Evolutionary conservation across 495 filamentous ascomycete species (phyloP).

Genomic region (Stereocaulon alpinum): DNA sequence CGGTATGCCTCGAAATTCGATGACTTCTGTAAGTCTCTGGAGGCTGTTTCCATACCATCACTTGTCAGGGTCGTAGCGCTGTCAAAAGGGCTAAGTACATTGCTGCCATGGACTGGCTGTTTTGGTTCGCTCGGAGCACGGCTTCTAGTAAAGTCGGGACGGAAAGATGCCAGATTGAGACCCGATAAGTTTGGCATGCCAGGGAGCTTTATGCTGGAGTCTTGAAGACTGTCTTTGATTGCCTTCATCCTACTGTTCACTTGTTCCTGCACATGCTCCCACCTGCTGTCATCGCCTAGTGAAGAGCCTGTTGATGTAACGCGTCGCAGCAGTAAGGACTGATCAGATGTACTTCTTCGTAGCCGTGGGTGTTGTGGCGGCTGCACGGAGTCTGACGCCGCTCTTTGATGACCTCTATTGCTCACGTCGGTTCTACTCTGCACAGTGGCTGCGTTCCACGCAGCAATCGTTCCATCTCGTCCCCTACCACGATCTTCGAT

Average conservation of each 20-base stretch:
- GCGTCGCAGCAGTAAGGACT: conserved; percentile 51
- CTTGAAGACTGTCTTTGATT: conserved; percentile 77
- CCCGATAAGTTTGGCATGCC: conserved; percentile 48
- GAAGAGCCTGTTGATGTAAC: conserved; percentile 68
- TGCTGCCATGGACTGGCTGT: conserved; percentile 8
- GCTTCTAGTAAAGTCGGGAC: conserved; percentile 36
- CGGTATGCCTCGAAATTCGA: not conserved
- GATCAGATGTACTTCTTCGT: conserved; percentile 60
- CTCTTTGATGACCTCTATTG: conserved; percentile 27
- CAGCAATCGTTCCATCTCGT: not conserved
- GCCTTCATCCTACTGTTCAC: conserved; percentile 85
- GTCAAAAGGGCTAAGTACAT: not conserved
- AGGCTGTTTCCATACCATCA: too few species aligned
- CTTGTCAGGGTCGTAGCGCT: not conserved
- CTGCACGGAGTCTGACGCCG: conserved; percentile 21
- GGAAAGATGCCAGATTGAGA: conserved; percentile 32
- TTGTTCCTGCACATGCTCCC: conserved; percentile 64
- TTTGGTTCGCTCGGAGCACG: conserved; percentile 17
- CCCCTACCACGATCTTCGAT: not conserved
- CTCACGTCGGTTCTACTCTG: conserved; percentile 20
- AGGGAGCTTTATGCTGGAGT: conserved; percentile 64
- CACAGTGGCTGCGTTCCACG: not conserved
- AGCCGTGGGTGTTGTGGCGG: conserved; percentile 31
- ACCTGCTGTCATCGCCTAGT: conserved; percentile 76
- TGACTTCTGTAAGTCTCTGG: not conserved